Evolutionary conservation across 148 eudicot genomes (phyloP), one percentile per base, ranked within the genome.

Genomic region (Diospyros lotus): DNA sequence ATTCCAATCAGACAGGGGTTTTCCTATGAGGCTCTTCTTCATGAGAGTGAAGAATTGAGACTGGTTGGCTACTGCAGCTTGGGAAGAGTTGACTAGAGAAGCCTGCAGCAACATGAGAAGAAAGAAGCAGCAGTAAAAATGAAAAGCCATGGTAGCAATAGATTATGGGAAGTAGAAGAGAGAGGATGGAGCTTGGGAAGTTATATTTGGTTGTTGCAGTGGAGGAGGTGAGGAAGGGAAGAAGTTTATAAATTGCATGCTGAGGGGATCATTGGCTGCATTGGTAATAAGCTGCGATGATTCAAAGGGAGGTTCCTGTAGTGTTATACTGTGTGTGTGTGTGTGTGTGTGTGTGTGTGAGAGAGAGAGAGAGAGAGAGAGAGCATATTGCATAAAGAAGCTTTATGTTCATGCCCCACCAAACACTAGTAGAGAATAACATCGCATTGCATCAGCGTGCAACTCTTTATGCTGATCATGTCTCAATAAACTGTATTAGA

Each of bases 401-500:
- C 93, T 89, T 91, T 91, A 86, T 80, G 84, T 83, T 79, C 83
- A 80, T 86, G 77, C 93, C 88, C 85, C 93, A 87, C 89, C 83
- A 73, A 28, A 78, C 64, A 73, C 73, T 77, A 79, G 79, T 72
- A 64, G 73, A 79, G 89, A 86, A 87, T 85, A 89, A 82, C 77
- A 76, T 71, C 71, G 40, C n/a, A 50, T 76, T 77, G 40, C 28
- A 61, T 41, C 46, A 28, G 28, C 0, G 28, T 28, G 28, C 28
- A 28, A 28, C 72, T 76, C 79, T 82, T 55, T 54, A 69, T 74
- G 1, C 68, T 76, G 72, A 63, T 53, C 59, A 69, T 58, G 66
- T 58, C 46, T 70, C 53, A 72, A 82, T 71, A 75, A 70, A 64
- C 66, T 75, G 61, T 69, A 75, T 72, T 58, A 43, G 72, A 63